phyloP scores from a whole-genome alignment of 2,329 filamentous ascomycete species.

The Fusarium gaditjirri region DNA sequence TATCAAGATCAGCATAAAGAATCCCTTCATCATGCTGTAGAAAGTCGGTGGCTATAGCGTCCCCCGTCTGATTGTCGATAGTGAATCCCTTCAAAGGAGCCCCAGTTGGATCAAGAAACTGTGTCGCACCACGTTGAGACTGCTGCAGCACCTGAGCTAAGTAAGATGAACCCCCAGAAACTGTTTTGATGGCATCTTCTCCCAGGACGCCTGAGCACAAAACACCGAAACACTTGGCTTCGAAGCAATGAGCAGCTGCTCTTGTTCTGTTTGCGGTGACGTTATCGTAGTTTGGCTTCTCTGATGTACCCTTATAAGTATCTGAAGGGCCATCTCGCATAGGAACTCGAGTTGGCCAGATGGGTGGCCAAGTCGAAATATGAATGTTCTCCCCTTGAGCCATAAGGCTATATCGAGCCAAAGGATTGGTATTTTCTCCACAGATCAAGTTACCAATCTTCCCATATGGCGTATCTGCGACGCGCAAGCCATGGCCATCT shows the following conservation, averaged over 20 bases:
- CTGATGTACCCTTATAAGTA: rapidly evolving
- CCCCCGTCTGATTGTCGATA: conserved; percentile 34
- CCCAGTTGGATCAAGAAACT: conserved; percentile 64
- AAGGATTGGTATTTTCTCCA: conserved; percentile 67
- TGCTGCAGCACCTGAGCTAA: conserved; percentile 49
- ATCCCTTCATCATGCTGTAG: conserved; percentile 60
- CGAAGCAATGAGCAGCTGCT: conserved; percentile 66
- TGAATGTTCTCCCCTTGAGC: conserved; percentile 66
- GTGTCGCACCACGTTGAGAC: conserved; percentile 57
- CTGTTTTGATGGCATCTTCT: conserved; percentile 50
- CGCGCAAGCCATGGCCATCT: conserved; percentile 60
- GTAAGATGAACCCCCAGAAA: conserved; percentile 46
- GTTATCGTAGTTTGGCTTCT: conserved; percentile 60
- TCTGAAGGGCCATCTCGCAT: rapidly evolving
- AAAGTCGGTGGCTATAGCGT: conserved; percentile 46
- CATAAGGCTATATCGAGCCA: conserved; percentile 63
- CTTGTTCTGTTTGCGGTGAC: conserved; percentile 62
- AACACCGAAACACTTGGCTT: conserved; percentile 66
- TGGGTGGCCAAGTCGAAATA: conserved; percentile 64
- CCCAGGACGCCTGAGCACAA: conserved; percentile 58
- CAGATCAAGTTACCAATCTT: conserved; percentile 63
- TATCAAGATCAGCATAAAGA: conserved; percentile 62
- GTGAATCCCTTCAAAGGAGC: conserved; percentile 52
- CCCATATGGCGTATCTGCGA: conserved; percentile 57
- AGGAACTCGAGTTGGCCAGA: conserved; percentile 60